These are phyloP conservation scores for Vachellia pachyceras DNA, from an alignment of 306 rosid genomes.

Conservation along the genomic window DNA sequence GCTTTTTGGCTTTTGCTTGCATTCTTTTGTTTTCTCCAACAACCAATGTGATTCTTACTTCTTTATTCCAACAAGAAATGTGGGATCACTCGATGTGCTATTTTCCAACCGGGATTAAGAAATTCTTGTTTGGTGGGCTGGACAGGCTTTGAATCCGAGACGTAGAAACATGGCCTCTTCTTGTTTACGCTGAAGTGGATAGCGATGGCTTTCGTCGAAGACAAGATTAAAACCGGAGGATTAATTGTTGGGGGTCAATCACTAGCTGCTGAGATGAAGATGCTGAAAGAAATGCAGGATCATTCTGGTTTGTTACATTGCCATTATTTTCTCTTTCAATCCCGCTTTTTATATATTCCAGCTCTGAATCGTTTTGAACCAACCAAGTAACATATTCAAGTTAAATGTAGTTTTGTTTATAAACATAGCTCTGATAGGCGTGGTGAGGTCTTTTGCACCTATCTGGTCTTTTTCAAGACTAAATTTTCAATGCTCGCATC, in stretches of 20 bases:
- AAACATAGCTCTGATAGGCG: background rate
- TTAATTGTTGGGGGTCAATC: constrained; percentile 53
- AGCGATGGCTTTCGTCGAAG: constrained; percentile 68
- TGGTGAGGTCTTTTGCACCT: background rate
- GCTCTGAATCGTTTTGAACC: background rate
- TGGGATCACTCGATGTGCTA: constrained; percentile 30
- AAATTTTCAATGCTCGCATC: background rate
- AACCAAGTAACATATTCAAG: background rate
- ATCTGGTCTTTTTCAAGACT: background rate
- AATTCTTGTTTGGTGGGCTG: constrained; percentile 1
- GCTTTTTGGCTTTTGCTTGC: constrained; percentile 54
- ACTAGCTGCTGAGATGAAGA: constrained; percentile 82
- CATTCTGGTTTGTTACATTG: constrained; percentile 64
- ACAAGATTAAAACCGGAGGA: constrained; percentile 59
- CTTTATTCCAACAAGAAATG: background rate
- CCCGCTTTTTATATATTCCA: background rate
- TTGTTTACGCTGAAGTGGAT: constrained; percentile 31
- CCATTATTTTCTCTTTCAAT: background rate
- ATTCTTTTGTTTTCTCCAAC: constrained; percentile 45
- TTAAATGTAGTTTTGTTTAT: background rate
- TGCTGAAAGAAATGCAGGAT: constrained; percentile 90
- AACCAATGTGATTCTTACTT: constrained; percentile 41
- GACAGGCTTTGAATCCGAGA: constrained; percentile 41
- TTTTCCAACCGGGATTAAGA: background rate
- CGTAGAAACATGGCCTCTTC: constrained; percentile 47